Conservation (phyloP, 768 basidiomycete species). For the Rickenella mellea region DNA sequence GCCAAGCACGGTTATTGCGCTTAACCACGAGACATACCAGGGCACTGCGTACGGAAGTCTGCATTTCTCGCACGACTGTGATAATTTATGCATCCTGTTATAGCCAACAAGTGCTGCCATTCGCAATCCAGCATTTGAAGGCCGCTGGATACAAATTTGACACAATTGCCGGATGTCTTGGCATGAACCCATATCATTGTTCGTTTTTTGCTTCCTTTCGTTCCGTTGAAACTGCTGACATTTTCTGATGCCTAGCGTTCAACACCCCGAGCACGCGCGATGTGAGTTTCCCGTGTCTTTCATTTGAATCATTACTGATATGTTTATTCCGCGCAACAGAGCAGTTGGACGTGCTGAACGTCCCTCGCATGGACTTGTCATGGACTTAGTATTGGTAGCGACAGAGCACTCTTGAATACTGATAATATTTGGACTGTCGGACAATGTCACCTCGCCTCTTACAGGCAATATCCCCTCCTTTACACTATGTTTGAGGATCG, state of each 20-base stretch:
- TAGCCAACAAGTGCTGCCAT: slow-evolving; percentile 12
- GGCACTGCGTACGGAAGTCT: slow-evolving; percentile 8
- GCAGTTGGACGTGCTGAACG: neutral
- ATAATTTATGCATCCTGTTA: neutral
- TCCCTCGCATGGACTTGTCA: no score
- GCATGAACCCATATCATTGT: slow-evolving; percentile 7
- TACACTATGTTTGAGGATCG: no score
- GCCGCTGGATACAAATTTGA: slow-evolving; percentile 15
- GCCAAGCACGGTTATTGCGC: slow-evolving; percentile 11
- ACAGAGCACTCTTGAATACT: no score
- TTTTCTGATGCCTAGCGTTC: neutral
- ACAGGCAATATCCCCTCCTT: no score
- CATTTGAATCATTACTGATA: neutral
- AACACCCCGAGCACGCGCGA: neutral
- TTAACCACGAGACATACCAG: slow-evolving; percentile 16
- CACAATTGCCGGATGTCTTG: slow-evolving; percentile 17
- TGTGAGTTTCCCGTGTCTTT: slow-evolving; percentile 2
- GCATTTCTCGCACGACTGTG: neutral
- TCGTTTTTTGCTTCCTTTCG: neutral
- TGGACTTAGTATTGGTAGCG: no score
- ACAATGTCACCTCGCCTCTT: no score
- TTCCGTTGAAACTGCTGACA: neutral
- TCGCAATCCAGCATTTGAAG: slow-evolving; percentile 12
- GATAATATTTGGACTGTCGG: no score
- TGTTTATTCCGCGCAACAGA: neutral